Conservation (phyloP, 495 filamentous ascomycete genomes). For the Cenococcum geophilum region DNA sequence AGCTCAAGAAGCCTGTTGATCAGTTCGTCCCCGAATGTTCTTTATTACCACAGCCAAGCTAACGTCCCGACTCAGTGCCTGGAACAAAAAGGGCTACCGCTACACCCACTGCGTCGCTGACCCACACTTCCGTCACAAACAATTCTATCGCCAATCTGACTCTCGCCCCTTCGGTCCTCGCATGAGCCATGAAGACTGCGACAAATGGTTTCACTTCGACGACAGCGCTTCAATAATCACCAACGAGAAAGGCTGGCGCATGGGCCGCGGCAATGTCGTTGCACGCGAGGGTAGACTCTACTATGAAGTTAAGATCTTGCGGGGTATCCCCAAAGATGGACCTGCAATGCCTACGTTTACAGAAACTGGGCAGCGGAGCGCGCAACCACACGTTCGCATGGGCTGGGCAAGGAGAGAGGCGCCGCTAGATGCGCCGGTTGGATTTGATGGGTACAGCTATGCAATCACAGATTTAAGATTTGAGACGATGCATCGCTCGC, state of each 20-base stretch:
- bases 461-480: constrained; percentile 82
- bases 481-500: constrained; percentile 88
- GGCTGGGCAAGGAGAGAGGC: constrained; percentile 89
- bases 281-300: constrained; percentile 89
- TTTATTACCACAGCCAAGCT: not conserved
- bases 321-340: constrained; percentile 50
- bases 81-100: constrained; percentile 84
- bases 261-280: constrained; percentile 82
- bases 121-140: constrained; percentile 72
- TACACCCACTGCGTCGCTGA: constrained; percentile 91
- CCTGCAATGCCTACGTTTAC: constrained; percentile 25
- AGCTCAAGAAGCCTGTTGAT: constrained; percentile 39
- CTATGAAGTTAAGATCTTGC: constrained; percentile 86
- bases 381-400: constrained; percentile 65
- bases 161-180: constrained; percentile 70
- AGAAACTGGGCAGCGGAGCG: constrained; percentile 20
- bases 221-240: constrained; percentile 55
- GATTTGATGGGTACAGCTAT: constrained; percentile 95
- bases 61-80: constrained; percentile 51
- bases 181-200: constrained; percentile 87
- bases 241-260: constrained; percentile 74
- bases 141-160: constrained; percentile 86
- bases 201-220: constrained; percentile 67
- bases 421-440: constrained; percentile 84
- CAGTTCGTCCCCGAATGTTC: constrained; percentile 16